These are phyloP conservation scores for Cercospora sp. DNA, from an alignment of 2,329 filamentous ascomycete species.

Conservation along the genomic window DNA sequence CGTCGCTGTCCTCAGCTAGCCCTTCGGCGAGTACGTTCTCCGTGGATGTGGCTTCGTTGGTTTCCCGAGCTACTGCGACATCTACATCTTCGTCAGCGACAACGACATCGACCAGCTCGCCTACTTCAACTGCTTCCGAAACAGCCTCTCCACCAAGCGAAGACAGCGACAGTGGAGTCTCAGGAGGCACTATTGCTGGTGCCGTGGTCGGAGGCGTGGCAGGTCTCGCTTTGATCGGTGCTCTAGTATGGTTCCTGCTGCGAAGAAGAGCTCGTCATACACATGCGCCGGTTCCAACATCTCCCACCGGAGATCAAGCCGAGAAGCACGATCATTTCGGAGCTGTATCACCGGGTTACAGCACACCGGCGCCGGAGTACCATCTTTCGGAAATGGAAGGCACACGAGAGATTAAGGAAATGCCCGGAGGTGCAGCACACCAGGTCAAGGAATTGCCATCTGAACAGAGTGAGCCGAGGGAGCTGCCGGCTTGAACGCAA, in stretches of 20 bases:
- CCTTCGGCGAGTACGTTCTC: slow-evolving; percentile 18
- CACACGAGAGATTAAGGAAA: slow-evolving; percentile 6
- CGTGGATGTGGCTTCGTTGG: slow-evolving; percentile 15
- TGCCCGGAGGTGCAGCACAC: slow-evolving; percentile 4
- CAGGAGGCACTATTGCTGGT: slow-evolving; percentile 39
- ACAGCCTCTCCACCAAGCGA: not conserved
- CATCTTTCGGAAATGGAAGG: slow-evolving; percentile 18
- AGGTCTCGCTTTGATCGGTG: slow-evolving; percentile 21
- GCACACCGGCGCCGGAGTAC: slow-evolving; percentile 12
- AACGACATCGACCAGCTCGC: not conserved
- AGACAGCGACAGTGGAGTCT: not conserved
- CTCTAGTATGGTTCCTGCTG: slow-evolving; percentile 17
- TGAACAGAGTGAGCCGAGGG: slow-evolving; percentile 2
- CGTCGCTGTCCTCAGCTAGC: slow-evolving; percentile 18
- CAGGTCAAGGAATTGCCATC: slow-evolving; percentile 13
- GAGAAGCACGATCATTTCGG: slow-evolving; percentile 10
- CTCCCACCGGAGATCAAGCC: not conserved
- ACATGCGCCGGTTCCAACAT: not conserved
- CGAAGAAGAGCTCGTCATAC: slow-evolving; percentile 15
- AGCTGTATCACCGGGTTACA: not conserved
- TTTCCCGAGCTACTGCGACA: slow-evolving; percentile 7
- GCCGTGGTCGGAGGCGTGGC: slow-evolving; percentile 41
- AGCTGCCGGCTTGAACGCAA: slow-evolving; percentile 12
- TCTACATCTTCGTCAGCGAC: not conserved
- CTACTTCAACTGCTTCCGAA: not conserved